Conservation (phyloP, 2,329 filamentous ascomycete species). For the Xylariales sp. region DNA sequence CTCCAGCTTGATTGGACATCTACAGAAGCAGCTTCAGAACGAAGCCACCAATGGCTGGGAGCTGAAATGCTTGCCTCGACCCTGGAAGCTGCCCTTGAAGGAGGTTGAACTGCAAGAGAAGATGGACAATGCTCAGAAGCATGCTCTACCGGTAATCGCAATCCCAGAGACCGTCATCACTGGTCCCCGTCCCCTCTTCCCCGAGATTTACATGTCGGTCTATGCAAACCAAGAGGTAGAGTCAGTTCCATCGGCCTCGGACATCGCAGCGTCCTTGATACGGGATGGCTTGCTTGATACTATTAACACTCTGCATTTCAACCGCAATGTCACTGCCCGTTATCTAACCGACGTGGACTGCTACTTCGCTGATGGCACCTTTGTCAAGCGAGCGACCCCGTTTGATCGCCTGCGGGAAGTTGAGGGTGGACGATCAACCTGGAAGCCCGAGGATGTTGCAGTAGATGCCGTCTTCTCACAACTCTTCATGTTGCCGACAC, state of each 20-base stretch:
- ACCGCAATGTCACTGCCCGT: slow-evolving; percentile 79
- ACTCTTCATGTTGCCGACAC: slow-evolving; percentile 77
- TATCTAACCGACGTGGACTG: slow-evolving; percentile 92
- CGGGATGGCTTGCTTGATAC: slow-evolving; percentile 86
- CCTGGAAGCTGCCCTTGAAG: slow-evolving; percentile 60
- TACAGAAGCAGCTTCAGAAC: slow-evolving; percentile 79
- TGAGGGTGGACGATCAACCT: slow-evolving; percentile 64
- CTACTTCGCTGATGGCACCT: slow-evolving; percentile 85
- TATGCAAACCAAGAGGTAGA: slow-evolving; percentile 83
- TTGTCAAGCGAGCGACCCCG: slow-evolving; percentile 87
- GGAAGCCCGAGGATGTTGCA: slow-evolving; percentile 96
- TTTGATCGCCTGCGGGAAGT: slow-evolving; percentile 82
- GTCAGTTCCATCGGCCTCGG: slow-evolving; percentile 74
- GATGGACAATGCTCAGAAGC: slow-evolving; percentile 60
- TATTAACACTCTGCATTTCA: slow-evolving; percentile 91
- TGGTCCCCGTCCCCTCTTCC: slow-evolving; percentile 75
- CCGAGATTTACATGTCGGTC: slow-evolving; percentile 90
- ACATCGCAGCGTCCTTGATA: slow-evolving; percentile 76
- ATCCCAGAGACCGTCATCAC: slow-evolving; percentile 73
- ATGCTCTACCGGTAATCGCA: slow-evolving; percentile 69
- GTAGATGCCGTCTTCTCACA: slow-evolving; percentile 98
- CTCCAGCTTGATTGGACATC: slow-evolving; percentile 68
- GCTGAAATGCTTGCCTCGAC: slow-evolving; percentile 63
- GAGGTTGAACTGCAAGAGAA: slow-evolving; percentile 57
- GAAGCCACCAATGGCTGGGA: slow-evolving; percentile 75